Percentiles rank a stretch among this genome's conserved stretches.
Conservation (phyloP, 345 rosid species). For the Arabidopsis arenosa region DNA sequence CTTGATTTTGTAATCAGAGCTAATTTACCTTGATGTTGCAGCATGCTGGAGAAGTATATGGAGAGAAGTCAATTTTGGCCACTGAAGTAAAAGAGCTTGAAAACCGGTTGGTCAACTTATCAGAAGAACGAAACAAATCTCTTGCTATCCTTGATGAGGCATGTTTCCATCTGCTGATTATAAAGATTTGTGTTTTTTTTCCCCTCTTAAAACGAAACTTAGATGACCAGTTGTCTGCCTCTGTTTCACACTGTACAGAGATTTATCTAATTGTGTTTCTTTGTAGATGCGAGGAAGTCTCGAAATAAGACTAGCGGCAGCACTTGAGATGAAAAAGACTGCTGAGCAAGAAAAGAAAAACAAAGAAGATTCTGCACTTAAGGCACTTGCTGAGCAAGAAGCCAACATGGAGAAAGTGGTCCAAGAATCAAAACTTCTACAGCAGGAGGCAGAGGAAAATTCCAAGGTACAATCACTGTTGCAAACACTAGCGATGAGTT, state of each 20-base stretch:
- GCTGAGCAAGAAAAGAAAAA: conserved; percentile 69
- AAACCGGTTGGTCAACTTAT: conserved; percentile 66
- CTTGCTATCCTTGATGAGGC: conserved; percentile 79
- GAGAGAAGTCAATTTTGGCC: conserved; percentile 79
- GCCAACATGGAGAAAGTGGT: conserved; percentile 74
- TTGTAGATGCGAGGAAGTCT: conserved; percentile 70
- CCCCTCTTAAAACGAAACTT: neutral
- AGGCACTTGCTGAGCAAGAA: conserved; percentile 68
- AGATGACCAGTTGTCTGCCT: neutral
- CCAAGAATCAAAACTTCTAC: conserved; percentile 68
- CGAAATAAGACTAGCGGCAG: conserved; percentile 63
- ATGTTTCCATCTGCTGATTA: conserved; percentile 18
- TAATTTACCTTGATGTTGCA: conserved; percentile 42
- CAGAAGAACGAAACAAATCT: conserved; percentile 75
- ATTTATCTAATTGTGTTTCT: conserved; percentile 13
- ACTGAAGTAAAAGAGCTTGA: conserved; percentile 88
- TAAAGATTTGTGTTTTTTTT: neutral
- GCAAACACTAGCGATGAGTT: neutral
- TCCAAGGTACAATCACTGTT: conserved; percentile 59
- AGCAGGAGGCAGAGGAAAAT: conserved; percentile 75
- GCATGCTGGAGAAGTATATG: conserved; percentile 94
- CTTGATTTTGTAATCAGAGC: conserved; percentile 7
- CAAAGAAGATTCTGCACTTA: conserved; percentile 61
- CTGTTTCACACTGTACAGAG: conserved; percentile 3
- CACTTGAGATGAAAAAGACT: conserved; percentile 57